A percentile compares a stretch with the other conserved stretches of the same genome.
These are phyloP conservation scores for Ogataea degrootiae DNA, from an alignment of 805 yeast genomes.

Conservation along the genomic window DNA sequence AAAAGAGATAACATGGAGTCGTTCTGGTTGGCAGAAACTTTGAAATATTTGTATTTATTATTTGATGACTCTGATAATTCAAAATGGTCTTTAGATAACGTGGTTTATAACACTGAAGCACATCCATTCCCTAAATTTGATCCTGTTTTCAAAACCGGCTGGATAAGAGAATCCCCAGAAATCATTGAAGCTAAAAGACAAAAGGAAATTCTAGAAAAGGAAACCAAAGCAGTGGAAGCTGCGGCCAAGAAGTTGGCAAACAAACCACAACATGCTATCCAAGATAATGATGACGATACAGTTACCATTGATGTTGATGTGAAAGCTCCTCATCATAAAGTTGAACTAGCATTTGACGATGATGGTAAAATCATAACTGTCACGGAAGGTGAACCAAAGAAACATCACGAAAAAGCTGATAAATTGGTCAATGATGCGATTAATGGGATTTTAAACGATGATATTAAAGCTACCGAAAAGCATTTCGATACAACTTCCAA, in stretches of 20 bases:
- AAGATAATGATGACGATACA: not conserved
- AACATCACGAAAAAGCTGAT: not conserved
- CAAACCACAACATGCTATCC: not conserved
- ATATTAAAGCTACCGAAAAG: too few relatives aligned
- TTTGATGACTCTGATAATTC: constrained; percentile 62
- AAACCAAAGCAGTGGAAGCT: not conserved
- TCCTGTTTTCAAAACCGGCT: constrained; percentile 54
- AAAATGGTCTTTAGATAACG: constrained; percentile 58
- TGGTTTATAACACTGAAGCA: constrained; percentile 89
- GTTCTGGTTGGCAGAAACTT: constrained; percentile 91
- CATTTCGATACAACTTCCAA: too few relatives aligned
- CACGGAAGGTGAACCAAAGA: not conserved
- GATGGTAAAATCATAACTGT: not conserved
- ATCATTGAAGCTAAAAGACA: not conserved
- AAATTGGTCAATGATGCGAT: not conserved
- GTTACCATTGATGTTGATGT: not conserved
- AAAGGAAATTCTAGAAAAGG: not conserved
- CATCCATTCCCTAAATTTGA: constrained; percentile 83
- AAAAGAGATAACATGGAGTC: constrained; percentile 77
- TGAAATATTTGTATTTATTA: constrained; percentile 75
- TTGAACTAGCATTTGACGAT: not conserved
- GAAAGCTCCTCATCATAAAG: not conserved
- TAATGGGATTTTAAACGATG: not conserved
- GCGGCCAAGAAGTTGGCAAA: not conserved
- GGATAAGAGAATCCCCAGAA: constrained; percentile 37